Base-by-base conservation (phyloP, 1,139 yeast genomes). In the Schwanniomyces etchellsii region DNA sequence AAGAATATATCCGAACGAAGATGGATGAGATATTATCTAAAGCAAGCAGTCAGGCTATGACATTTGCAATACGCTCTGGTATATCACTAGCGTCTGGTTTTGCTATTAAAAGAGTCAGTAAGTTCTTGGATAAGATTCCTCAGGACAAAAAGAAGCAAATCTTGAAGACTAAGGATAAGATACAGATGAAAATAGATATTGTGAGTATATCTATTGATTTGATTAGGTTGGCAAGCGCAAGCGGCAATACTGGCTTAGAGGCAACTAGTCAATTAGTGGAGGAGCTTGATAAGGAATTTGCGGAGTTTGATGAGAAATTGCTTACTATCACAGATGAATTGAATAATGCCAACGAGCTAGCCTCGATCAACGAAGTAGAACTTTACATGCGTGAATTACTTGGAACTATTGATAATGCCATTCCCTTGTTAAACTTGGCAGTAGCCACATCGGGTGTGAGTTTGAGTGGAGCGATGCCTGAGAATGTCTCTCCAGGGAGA, bases 61-160 rank as follows among this genome's bases (percentile, higher is more conserved):
- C 88, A 2, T 81, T 83, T 57, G 94, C 93, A 7, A 77, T 83
- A 25, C 61, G 83, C 35, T 81, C 91, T 1, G 88, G 93, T 1
- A 75, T 83, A 16, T 77, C 88, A 1, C 47, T 82, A 20, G 94
- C 93, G 0, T 77, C 89, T 0, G 78, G 83, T 0, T 83, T 77
- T 55, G 91, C 91, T 13, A 69, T 83, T 31, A 77, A 74, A 39
- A 76, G 84, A 0, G 73, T 82, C 12, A 55, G 77, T 12, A 70
- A 67, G 31, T 70, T 81, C 38, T 58, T 81, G 30, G 79, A 73
- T 23, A 67, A 70, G 36, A 68, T 81, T 16, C 91, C 93, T 0
- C 74, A 64, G 26, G 60, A 64, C 14, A 81, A 79, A 36, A 68
- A 72, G 39, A 47, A 47, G 3, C 55, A 64, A 20, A 54, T 81